phyloP scores from a whole-genome alignment of 805 yeast species.

The Wickerhamomyces strasburgensis region DNA sequence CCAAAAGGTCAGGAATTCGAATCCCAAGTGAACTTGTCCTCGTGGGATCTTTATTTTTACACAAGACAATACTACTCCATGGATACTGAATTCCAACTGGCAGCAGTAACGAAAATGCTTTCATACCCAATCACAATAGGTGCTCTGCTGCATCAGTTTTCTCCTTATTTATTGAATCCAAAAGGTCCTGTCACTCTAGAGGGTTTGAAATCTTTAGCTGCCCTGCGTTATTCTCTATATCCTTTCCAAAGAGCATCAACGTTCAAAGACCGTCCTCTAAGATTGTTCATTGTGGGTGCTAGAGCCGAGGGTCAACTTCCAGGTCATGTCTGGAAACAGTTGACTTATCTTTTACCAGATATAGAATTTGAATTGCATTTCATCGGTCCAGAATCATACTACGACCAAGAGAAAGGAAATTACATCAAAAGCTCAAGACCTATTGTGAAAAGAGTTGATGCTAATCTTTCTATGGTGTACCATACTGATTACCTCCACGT shows the following conservation, averaged over 20 bases:
- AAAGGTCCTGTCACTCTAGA: constrained; percentile 86
- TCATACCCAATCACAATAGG: constrained; percentile 91
- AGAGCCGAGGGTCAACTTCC: constrained; percentile 93
- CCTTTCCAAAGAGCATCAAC: constrained; percentile 55
- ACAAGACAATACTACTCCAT: constrained; percentile 90
- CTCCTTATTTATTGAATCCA: constrained; percentile 79
- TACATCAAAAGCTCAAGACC: constrained; percentile 57
- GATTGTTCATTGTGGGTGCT: constrained; percentile 87
- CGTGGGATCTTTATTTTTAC: constrained; percentile 92
- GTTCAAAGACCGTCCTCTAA: constrained; percentile 79
- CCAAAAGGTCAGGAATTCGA: constrained; percentile 78
- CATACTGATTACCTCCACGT: constrained; percentile 92
- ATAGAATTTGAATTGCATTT: constrained; percentile 82
- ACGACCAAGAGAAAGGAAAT: constrained; percentile 64
- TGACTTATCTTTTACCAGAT: constrained; percentile 79
- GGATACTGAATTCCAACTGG: constrained; percentile 95
- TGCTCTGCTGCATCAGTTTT: constrained; percentile 71
- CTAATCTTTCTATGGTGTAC: constrained; percentile 65
- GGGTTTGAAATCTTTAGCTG: constrained; percentile 91
- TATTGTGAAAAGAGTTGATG: constrained; percentile 69
- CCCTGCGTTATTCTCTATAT: constrained; percentile 83
- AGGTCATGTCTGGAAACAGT: constrained; percentile 92
- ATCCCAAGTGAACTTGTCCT: constrained; percentile 65
- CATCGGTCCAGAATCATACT: constrained; percentile 89
- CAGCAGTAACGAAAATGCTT: constrained; percentile 90